phyloP scores from a whole-genome alignment of 2,329 filamentous ascomycete species.

The Aspergillus flavus region DNA sequence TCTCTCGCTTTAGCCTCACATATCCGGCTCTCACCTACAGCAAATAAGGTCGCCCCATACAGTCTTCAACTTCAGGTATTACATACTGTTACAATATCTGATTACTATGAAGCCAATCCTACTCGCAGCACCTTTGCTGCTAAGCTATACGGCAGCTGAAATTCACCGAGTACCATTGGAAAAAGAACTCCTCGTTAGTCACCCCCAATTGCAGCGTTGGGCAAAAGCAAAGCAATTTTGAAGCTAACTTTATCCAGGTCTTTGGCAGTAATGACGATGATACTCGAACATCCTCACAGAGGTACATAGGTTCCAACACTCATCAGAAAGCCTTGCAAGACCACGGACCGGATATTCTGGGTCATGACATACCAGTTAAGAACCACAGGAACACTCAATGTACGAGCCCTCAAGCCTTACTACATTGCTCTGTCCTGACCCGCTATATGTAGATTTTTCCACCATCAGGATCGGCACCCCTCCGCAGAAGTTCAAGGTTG shows the following conservation, averaged over 20 bases:
- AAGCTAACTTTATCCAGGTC: background rate
- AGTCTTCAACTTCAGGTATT: no score
- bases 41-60: no score
- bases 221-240: no score
- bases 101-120: background rate
- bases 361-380: background rate
- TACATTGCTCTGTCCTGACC: background rate
- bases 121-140: background rate
- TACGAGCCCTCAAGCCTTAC: background rate
- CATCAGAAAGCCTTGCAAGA: background rate
- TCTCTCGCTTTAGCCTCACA: no score
- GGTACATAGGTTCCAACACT: background rate
- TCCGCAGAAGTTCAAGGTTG: background rate
- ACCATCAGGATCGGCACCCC: background rate
- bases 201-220: no score
- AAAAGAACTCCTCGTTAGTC: background rate
- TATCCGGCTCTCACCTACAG: no score
- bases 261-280: background rate
- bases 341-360: background rate
- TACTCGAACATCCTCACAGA: background rate
- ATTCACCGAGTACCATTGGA: background rate
- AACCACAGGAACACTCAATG: background rate
- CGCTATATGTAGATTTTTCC: background rate
- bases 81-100: background rate
- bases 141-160: background rate